A percentile compares a stretch with the other conserved stretches of the same genome.
Evolutionary conservation across 306 rosid species (phyloP).

Genomic region (Fagus sylvatica): DNA sequence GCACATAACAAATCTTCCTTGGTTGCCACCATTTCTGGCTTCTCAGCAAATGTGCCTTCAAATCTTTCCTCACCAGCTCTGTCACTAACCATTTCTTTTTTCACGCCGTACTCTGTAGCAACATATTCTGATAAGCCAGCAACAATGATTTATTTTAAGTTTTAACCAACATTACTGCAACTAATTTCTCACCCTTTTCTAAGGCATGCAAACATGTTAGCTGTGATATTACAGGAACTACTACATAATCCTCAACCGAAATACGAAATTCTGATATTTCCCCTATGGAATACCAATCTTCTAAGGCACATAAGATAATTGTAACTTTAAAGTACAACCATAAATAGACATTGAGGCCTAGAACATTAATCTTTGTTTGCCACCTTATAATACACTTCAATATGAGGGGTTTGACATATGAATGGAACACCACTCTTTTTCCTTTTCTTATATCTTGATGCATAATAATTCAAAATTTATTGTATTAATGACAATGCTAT

Average conservation of each 20-base stretch:
- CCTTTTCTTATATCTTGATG: neutral
- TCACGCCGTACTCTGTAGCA: conserved; percentile 26
- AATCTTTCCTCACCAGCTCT: conserved; percentile 20
- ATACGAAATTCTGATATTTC: neutral
- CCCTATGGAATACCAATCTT: conserved; percentile 5
- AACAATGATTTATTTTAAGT: conserved; percentile 10
- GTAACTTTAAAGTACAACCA: too few species aligned
- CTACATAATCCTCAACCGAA: too few species aligned
- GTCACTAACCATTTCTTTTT: conserved; percentile 26
- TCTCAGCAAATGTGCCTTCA: conserved; percentile 26
- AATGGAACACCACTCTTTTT: neutral
- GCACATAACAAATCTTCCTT: conserved; percentile 24
- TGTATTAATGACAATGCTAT: neutral
- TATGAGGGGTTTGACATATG: neutral
- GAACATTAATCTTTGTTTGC: too few species aligned
- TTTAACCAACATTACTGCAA: conserved; percentile 9
- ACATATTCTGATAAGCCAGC: conserved; percentile 37
- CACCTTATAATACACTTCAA: too few species aligned
- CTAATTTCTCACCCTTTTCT: neutral
- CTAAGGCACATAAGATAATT: neutral
- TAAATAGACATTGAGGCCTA: too few species aligned
- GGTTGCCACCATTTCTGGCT: conserved; percentile 39
- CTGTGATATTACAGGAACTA: neutral
- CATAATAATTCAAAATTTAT: neutral
- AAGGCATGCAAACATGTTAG: conserved; percentile 14